A percentile compares a stretch with the other conserved stretches of the same genome.
phyloP scores from a whole-genome alignment of 177 flowering plant genomes.

The Vitis hybrid region DNA sequence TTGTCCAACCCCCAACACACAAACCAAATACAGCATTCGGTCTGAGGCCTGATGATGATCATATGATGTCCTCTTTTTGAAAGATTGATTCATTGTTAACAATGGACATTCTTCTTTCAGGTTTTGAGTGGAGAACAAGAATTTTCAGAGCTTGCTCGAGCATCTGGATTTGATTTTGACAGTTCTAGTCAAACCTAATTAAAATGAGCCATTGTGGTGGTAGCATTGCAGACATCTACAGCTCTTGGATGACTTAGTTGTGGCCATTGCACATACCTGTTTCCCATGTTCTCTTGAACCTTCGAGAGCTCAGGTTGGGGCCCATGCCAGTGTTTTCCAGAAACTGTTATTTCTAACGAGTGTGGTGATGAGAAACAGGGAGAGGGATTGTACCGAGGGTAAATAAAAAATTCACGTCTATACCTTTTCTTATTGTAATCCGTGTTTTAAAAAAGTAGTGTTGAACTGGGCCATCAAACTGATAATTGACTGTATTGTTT shows the following conservation, averaged over 20 bases:
- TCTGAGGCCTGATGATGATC: too few relatives aligned
- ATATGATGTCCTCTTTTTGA: neutral
- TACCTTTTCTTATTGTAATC: too few relatives aligned
- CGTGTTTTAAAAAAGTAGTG: too few relatives aligned
- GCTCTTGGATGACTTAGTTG: constrained; percentile 2
- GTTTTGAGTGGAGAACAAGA: constrained; percentile 62
- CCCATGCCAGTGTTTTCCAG: too few relatives aligned
- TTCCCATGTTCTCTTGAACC: neutral
- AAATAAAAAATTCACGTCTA: too few relatives aligned
- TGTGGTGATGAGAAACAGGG: too few relatives aligned
- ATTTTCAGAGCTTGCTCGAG: constrained; percentile 52
- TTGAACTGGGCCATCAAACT: too few relatives aligned
- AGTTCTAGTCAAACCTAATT: constrained; percentile 17
- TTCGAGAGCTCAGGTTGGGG: neutral
- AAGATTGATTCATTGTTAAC: neutral
- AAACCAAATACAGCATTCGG: neutral
- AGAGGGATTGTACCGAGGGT: too few relatives aligned
- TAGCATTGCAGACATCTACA: constrained; percentile 2
- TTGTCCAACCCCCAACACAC: too few relatives aligned
- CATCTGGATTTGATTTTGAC: constrained; percentile 47
- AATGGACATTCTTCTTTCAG: constrained; percentile 26
- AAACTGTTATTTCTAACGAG: too few relatives aligned
- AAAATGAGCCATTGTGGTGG: neutral
- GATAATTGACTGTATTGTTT: too few relatives aligned
- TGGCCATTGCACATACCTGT: neutral